These are phyloP conservation scores for Microbotryum scabiosae DNA, from an alignment of 1,284 basidiomycete species.

Conservation along the genomic window DNA sequence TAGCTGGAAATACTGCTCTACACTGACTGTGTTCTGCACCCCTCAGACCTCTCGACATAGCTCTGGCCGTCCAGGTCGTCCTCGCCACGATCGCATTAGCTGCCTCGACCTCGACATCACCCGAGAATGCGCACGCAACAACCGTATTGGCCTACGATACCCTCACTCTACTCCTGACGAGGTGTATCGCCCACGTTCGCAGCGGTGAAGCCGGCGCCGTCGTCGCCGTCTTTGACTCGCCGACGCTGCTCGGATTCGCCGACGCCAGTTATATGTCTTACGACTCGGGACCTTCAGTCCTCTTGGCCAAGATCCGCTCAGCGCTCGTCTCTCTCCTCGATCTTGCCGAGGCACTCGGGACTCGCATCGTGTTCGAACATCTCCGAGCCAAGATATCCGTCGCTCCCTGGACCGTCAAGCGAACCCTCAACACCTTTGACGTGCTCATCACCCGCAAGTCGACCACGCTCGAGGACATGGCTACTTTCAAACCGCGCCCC, in stretches of 20 bases:
- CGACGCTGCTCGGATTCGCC: slow-evolving; percentile 4
- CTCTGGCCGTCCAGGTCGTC: slow-evolving; percentile 7
- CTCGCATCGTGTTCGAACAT: slow-evolving; percentile 1
- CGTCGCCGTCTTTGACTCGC: background rate
- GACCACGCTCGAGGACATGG: slow-evolving; percentile 7
- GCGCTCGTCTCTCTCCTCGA: slow-evolving; percentile 15
- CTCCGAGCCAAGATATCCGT: slow-evolving; percentile 16
- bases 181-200: background rate
- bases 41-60: slow-evolving; percentile 7
- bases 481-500: background rate
- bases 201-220: slow-evolving; percentile 2
- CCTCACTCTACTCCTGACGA: slow-evolving; percentile 15
- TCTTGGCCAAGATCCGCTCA: slow-evolving; percentile 7
- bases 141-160: slow-evolving; percentile 14
- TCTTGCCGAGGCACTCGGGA: slow-evolving; percentile 4
- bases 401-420: slow-evolving; percentile 19
- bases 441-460: slow-evolving; percentile 3
- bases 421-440: slow-evolving; percentile 15
- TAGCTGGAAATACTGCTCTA: too few relatives aligned
- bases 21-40: background rate
- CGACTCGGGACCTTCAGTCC: slow-evolving; percentile 9
- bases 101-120: background rate
- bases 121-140: background rate
- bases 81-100: slow-evolving; percentile 5
- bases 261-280: slow-evolving; percentile 13